These are phyloP conservation scores for Ambrosiella beaveri DNA, from an alignment of 2,329 filamentous ascomycete genomes.

Conservation along the genomic window DNA sequence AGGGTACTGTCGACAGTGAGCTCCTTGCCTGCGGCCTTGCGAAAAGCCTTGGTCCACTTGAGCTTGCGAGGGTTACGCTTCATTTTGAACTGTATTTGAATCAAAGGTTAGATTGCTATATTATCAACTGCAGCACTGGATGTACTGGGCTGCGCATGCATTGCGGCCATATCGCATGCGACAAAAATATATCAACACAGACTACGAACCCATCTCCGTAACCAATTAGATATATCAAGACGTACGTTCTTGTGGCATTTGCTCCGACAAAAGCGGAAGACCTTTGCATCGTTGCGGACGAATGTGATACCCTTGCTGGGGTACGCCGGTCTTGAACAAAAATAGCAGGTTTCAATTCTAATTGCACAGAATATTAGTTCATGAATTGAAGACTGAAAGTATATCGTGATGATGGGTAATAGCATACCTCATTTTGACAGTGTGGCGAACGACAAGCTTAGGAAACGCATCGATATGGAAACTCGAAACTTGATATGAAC, in stretches of 20 bases:
- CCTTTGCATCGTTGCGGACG: conserved; percentile 30
- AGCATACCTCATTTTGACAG: conserved; percentile 14
- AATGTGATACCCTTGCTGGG: conserved; percentile 39
- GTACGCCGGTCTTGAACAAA: conserved; percentile 32
- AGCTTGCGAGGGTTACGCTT: conserved; percentile 95
- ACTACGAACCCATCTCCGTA: too few species aligned
- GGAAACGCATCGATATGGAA: conserved; percentile 2
- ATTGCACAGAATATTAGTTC: background rate
- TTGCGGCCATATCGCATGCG: too few species aligned
- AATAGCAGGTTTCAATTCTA: conserved; percentile 30
- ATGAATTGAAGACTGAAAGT: background rate
- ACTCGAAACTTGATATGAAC: conserved; percentile 7
- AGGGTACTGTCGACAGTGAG: conserved; percentile 91
- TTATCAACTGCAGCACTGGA: too few species aligned
- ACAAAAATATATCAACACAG: too few species aligned
- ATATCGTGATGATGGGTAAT: too few species aligned
- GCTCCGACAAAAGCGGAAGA: conserved; percentile 41
- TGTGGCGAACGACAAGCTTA: conserved; percentile 4
- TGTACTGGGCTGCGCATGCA: too few species aligned
- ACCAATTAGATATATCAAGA: background rate
- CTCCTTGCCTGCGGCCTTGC: conserved; percentile 60
- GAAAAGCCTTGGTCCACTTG: conserved; percentile 92
- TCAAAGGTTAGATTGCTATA: background rate
- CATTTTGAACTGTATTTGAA: conserved; percentile 59
- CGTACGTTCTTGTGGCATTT: conserved; percentile 44